Conservation (phyloP, 2,329 filamentous ascomycete species). For the Macrophomina phaseolina region DNA sequence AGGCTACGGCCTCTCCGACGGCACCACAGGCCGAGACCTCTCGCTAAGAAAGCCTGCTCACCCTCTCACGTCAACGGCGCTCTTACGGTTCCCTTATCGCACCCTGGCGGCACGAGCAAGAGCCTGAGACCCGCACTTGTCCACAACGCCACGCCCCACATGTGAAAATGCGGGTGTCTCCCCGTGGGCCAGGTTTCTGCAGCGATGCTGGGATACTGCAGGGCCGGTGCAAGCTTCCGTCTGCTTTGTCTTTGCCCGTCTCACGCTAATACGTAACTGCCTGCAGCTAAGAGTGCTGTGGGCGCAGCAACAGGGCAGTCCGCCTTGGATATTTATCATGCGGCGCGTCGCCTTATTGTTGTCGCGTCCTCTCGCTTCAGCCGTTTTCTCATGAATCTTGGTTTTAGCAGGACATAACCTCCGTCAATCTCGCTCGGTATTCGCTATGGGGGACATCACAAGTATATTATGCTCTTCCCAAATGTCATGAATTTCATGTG, state of each 20-base stretch:
- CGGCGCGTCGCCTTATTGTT: not conserved
- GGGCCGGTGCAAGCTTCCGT: constrained; percentile 2
- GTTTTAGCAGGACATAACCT: not conserved
- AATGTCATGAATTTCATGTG: too few relatives aligned
- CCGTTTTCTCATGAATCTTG: not conserved
- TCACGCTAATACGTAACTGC: constrained; percentile 1
- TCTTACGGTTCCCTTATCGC: constrained; percentile 8
- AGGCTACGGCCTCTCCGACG: not conserved
- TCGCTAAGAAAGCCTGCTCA: not conserved
- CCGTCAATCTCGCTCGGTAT: not conserved
- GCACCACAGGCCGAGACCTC: not conserved
- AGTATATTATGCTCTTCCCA: not conserved
- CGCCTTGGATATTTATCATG: not conserved
- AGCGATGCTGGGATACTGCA: constrained; percentile 2
- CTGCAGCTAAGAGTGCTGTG: constrained; percentile 1
- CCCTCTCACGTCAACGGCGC: constrained; percentile 17
- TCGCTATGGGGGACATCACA: constrained; percentile 5
- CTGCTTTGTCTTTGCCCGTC: not conserved
- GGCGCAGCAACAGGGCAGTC: not conserved
- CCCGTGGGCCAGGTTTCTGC: constrained; percentile 7
- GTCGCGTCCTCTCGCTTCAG: not conserved
- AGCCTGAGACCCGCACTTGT: not conserved
- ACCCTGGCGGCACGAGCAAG: constrained; percentile 1
- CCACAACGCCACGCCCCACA: not conserved
- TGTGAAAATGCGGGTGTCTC: not conserved